These are phyloP conservation scores for Dianthus caryophyllus DNA, from an alignment of 148 eudicot genomes.

Conservation along the genomic window DNA sequence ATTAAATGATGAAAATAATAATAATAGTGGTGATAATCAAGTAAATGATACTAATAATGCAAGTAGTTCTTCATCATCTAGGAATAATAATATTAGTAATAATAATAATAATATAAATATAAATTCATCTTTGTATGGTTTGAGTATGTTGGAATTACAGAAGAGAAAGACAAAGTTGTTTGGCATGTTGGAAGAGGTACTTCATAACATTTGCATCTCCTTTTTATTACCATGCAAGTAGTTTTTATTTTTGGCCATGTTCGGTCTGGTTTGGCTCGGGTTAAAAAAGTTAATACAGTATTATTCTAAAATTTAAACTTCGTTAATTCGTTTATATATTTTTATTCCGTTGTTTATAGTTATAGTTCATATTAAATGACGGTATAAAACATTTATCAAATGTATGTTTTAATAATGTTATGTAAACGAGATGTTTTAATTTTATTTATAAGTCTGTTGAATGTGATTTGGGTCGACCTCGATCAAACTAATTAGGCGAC, in stretches of 20 bases:
- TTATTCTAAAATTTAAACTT: too few species aligned
- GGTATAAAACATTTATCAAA: too few species aligned
- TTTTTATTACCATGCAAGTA: not conserved
- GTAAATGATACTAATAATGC: conserved; percentile 20
- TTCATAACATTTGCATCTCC: not conserved
- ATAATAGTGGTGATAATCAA: not conserved
- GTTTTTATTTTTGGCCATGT: not conserved
- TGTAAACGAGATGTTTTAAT: conserved; percentile 18
- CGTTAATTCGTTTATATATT: too few species aligned
- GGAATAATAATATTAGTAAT: conserved; percentile 12
- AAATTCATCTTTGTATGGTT: conserved; percentile 37
- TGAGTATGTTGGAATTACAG: conserved; percentile 70
- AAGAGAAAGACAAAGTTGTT: conserved; percentile 70
- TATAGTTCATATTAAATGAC: too few species aligned
- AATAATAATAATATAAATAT: conserved; percentile 15
- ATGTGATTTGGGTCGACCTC: conserved; percentile 15
- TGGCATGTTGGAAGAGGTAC: conserved; percentile 90
- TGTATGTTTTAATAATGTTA: too few species aligned
- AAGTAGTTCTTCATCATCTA: conserved; percentile 25
- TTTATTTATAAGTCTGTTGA: conserved; percentile 26
- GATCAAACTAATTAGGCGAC: conserved; percentile 49
- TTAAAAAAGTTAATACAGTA: too few species aligned
- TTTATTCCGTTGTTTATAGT: too few species aligned
- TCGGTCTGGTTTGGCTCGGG: not conserved
- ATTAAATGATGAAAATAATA: not conserved